These are phyloP conservation scores for Rhodotorula graminis DNA, from an alignment of 768 basidiomycete genomes.

Conservation along the genomic window DNA sequence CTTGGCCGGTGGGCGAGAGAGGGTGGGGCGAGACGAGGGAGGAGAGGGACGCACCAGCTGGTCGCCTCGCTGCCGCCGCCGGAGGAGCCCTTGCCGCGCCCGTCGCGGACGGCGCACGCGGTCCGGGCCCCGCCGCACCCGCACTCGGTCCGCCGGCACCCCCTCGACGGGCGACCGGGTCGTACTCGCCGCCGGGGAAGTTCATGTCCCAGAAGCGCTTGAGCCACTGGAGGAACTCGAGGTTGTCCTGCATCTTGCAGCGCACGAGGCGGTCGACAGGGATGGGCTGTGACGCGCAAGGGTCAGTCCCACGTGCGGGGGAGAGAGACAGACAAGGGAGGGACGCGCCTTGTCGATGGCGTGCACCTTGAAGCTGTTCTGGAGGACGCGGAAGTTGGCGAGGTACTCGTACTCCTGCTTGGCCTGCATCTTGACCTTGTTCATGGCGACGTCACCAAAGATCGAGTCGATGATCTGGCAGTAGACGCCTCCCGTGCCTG, in stretches of 20 bases:
- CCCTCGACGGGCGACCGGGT: slow-evolving; percentile 54
- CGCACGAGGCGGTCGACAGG: slow-evolving; percentile 89
- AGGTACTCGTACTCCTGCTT: slow-evolving; percentile 84
- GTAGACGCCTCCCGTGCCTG: slow-evolving; percentile 80
- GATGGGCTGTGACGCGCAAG: slow-evolving; percentile 62
- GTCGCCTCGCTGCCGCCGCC: neutral
- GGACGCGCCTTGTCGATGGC: slow-evolving; percentile 88
- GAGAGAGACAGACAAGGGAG: neutral
- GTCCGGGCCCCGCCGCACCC: neutral
- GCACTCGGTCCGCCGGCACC: slow-evolving; percentile 1
- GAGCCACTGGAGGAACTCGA: slow-evolving; percentile 97
- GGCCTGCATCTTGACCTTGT: slow-evolving; percentile 82
- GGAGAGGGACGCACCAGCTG: neutral
- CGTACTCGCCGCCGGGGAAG: slow-evolving; percentile 80
- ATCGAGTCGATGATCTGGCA: slow-evolving; percentile 93
- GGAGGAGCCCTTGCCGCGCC: neutral
- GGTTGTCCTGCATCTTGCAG: slow-evolving; percentile 99
- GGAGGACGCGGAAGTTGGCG: slow-evolving; percentile 91
- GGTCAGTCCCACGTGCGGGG: neutral
- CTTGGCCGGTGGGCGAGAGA: too few species aligned
- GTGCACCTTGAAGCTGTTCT: slow-evolving; percentile 82
- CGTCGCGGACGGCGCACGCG: neutral
- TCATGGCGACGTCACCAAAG: slow-evolving; percentile 57
- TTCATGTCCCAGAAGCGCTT: slow-evolving; percentile 93
- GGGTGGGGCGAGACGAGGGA: neutral